A percentile compares a stretch with the other conserved stretches of the same genome.
Evolutionary conservation across 768 basidiomycete genomes (phyloP).

Genomic region (Suillus plorans): DNA sequence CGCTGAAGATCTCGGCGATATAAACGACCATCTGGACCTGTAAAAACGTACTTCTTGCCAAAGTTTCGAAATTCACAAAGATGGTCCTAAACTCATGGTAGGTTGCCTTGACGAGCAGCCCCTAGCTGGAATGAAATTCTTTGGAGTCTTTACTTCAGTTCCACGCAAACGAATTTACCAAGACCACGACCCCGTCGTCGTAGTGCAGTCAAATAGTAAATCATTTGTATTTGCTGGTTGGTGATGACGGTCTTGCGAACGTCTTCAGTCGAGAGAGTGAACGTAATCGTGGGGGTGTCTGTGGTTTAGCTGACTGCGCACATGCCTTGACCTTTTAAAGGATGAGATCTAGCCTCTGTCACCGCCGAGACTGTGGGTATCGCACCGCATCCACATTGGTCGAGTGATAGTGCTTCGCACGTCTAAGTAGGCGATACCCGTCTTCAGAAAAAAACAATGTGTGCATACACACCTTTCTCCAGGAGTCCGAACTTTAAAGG

Average conservation of each 20-base stretch:
- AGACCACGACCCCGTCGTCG: slow-evolving; percentile 27
- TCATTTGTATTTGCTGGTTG: neutral
- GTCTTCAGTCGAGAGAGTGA: slow-evolving; percentile 6
- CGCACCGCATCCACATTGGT: neutral
- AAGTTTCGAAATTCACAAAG: neutral
- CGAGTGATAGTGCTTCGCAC: neutral
- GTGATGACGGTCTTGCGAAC: slow-evolving; percentile 8
- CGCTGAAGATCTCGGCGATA: neutral
- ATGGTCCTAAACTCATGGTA: neutral
- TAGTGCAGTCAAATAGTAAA: slow-evolving; percentile 15
- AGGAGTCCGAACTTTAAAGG: neutral
- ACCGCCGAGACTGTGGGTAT: neutral
- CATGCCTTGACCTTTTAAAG: too few species aligned
- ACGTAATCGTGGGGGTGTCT: neutral
- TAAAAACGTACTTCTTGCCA: slow-evolving; percentile 1
- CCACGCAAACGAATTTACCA: slow-evolving; percentile 31
- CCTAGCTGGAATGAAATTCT: slow-evolving; percentile 21
- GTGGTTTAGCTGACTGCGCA: neutral
- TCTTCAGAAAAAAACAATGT: neutral
- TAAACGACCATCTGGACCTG: slow-evolving; percentile 3
- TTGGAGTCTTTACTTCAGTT: slow-evolving; percentile 15
- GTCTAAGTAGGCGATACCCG: neutral
- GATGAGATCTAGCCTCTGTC: neutral
- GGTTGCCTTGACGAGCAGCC: slow-evolving; percentile 11
- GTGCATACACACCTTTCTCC: neutral